Evolutionary conservation across 1,139 yeast species (phyloP).

Genomic region (Nadsonia starkeyi-henricii): DNA sequence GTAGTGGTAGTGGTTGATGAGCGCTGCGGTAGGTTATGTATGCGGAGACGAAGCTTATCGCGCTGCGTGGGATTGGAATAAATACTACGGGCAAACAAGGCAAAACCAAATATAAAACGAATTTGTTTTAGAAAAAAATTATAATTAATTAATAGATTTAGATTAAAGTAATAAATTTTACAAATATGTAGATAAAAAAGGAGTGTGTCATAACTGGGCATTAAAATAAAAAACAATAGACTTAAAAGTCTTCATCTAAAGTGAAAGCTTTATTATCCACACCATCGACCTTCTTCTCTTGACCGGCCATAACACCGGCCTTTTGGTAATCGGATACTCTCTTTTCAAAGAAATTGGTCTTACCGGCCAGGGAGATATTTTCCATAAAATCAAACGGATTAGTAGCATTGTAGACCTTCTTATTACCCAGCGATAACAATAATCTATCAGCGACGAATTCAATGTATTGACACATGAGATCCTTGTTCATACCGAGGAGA

Average conservation of each 20-base stretch:
- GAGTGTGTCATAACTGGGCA: constrained; percentile 1
- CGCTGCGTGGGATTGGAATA: too few species aligned
- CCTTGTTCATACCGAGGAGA: constrained; percentile 84
- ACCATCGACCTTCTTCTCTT: constrained; percentile 27
- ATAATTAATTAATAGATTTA: too few species aligned
- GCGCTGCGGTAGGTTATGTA: too few species aligned
- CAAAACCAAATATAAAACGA: too few species aligned
- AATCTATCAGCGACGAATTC: constrained; percentile 96
- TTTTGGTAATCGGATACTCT: constrained; percentile 97
- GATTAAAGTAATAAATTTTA: not conserved
- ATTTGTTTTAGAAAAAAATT: too few species aligned
- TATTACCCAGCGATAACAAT: constrained; percentile 77
- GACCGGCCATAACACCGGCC: constrained; percentile 89
- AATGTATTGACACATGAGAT: constrained; percentile 92
- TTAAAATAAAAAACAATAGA: not conserved
- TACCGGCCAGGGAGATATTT: constrained; percentile 92
- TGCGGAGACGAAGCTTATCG: too few species aligned
- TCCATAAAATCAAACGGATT: constrained; percentile 99
- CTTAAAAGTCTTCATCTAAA: constrained; percentile 32
- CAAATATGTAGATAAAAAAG: not conserved
- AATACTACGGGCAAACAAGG: too few species aligned
- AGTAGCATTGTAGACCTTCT: constrained; percentile 70
- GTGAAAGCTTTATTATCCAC: constrained; percentile 31
- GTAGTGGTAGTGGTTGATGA: too few species aligned
- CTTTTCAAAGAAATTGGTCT: constrained; percentile 97